Evolutionary conservation across 179 eudicot species (phyloP), one percentile per base, ranked within the genome.

Genomic region (Pouteria campechiana): DNA sequence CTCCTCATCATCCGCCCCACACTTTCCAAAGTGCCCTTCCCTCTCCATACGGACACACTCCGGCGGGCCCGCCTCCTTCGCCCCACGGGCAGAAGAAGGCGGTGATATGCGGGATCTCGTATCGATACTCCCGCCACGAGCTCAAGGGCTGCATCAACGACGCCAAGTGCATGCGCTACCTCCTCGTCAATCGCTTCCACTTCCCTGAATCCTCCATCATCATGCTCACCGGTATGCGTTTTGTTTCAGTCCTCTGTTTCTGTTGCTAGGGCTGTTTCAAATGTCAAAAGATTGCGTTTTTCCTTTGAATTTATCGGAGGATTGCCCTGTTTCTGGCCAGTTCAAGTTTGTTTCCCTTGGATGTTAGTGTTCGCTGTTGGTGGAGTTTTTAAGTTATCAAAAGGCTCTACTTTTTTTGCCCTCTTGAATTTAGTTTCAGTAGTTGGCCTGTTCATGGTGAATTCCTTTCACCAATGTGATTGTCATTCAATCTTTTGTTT

Each of bases 21-120:
- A 30, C 1, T 38, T 34, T 15, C 12, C 18, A 5, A 5, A 14
- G 50, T 3, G 60, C 40, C 5, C 55, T 55, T 50, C 68, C 77
- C 14, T 53, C 82, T 0, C 61, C 74, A 7, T 59, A 41, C 25
- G 48, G 53, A 48, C 49, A 52, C 15, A 45, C 60, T 15, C 69
- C 81, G 2, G 32, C 54, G 0, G 67, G 70, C 12, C 68, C 41
- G 2, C 74, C 70, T 0, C 73, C 89, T 8, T 14, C 75, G 1
- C 54, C 48, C 3, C 73, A 68, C 32, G 85, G 88, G 14, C 56
- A 77, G 23, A 92, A 79, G 69, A 79, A 65, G 58, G 99, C 99
- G 4, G 83, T 92, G 54, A 79, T 92, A 38, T 70, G 83, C 46
- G 99, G 98, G 49, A 78, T 92, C 5, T 82, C 92, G 50, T 75